Base-by-base conservation (phyloP, 257 asterid genomes). In the Perilla frutescens region DNA sequence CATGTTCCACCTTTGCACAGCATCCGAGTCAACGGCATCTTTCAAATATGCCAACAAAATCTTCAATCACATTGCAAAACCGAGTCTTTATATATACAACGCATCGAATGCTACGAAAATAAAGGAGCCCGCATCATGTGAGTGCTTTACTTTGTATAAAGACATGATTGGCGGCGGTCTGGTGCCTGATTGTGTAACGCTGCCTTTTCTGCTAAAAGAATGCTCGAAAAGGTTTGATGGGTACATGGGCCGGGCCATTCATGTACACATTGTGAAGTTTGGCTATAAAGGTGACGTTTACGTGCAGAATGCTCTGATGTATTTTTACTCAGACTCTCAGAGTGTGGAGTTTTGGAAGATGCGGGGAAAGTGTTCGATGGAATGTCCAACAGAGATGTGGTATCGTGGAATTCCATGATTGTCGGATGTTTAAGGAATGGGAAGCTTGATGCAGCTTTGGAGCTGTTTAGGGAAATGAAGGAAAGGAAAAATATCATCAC, bases 381-480 rank as follows among this genome's bases (percentile, higher is more conserved):
- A 88, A 92, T 92, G 92, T 43, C 81, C 5, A 55, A 74, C 13
- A 81, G 82, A 71, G 97, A 90, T 66, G 80, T 88, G 70, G 96
- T 92, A 75, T 92, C 97, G 0, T 92, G 97, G 96, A 92, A 90
- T 62, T 77, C 91, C 34, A 65, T 90, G 11, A 71, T 88, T 44
- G 74, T 78, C 14, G 96, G 93, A 71, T 80, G 77, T 76, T 78
- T 86, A 80, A 80, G 96, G 68, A 85, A 82, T 12, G 91, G 90
- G 57, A 83, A 79, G 61, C 83, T 85, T 40, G 90, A 85, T 68
- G 40, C 45, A 58, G 96, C 87, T 0, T 70, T 88, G 77, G 82
- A 64, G 64, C 79, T 84, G 76, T 90, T 92, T 58, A 72, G 83
- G 76, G 75, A 43, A 5, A 87, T 88, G 92, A 60, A 86, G 43